Evolutionary conservation across 768 basidiomycete species (phyloP), one percentile per base, ranked within the genome.

Genomic region (Russula compacta): DNA sequence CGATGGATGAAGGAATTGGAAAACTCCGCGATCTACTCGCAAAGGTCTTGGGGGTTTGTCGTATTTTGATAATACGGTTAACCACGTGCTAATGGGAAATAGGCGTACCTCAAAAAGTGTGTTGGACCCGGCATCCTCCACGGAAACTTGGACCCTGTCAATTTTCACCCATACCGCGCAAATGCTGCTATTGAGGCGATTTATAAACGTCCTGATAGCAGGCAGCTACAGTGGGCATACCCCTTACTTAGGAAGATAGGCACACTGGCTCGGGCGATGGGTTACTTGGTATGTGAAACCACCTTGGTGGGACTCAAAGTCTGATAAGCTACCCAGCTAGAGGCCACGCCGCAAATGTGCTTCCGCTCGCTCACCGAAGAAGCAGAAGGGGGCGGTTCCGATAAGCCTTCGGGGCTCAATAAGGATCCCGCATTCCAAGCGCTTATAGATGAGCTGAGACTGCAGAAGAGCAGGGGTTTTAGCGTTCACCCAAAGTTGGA

Each of bases 401-500:
- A 79, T 61, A 78, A 77, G 61, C 71, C 71, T 11, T 60, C 63
- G 10, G 63, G 69, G 9, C 71, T 83, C 44, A 75, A 73, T 43
- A 76, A 79, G 14, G 81, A 88, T 66, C 73, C 81, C 0, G 75
- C 78, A 42, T 91, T 90, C 64, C 80, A 83, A 66, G 79, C 78
- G 33, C 73, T 93, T 32, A 77, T 93, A 65, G 71, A 75, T 39
- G 87, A 90, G 69, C 77, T 95, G 17, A 83, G 89, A 55, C 69
- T 68, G n/a, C 81, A 84, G 69, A 73, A 73, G 59, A 71, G 67
- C 55, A 71, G 73, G 9, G 85, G 84, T 4, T 84, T 86, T 67
- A 71, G 78, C 1, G 70, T 80, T 56, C 95, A 99, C 73, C 95
- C 95, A 4, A 99, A 99, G 76, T 87, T 98, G 84, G 92, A 92